These are phyloP conservation scores for Tremellales sp. DNA, from an alignment of 1,284 basidiomycete species.

Conservation along the genomic window DNA sequence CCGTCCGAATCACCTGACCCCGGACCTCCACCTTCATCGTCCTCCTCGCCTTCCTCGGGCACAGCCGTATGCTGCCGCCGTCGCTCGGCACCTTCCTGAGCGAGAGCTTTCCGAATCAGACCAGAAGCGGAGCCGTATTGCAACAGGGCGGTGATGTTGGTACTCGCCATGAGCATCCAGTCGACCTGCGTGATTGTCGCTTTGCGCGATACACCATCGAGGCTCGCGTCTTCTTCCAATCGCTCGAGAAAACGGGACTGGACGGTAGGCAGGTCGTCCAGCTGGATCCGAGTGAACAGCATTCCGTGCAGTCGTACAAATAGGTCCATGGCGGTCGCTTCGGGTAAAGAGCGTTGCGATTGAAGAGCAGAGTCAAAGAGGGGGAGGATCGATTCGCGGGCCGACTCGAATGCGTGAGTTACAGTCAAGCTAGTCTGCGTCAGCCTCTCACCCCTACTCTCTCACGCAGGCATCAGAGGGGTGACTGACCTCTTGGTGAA, in stretches of 20 bases:
- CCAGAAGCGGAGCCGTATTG: conserved; percentile 82
- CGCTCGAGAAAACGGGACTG: conserved; percentile 81
- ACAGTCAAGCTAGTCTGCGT: conserved; percentile 66
- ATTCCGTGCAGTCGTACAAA: conserved; percentile 92
- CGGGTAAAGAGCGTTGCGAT: conserved; percentile 63
- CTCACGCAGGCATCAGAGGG: not conserved
- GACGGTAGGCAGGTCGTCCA: conserved; percentile 81
- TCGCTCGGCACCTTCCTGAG: conserved; percentile 41
- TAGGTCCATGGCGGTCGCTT: conserved; percentile 71
- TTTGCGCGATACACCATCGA: conserved; percentile 55
- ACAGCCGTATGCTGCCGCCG: conserved; percentile 48
- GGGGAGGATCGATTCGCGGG: conserved; percentile 79
- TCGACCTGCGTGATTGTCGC: conserved; percentile 64
- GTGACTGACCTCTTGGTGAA: conserved; percentile 80
- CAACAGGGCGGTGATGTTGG: conserved; percentile 75
- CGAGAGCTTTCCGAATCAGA: conserved; percentile 58
- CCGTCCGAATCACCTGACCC: conserved; percentile 15
- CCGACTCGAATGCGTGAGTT: conserved; percentile 76
- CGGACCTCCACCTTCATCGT: conserved; percentile 48
- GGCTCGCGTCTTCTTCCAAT: conserved; percentile 58
- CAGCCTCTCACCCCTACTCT: not conserved
- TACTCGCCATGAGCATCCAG: conserved; percentile 92
- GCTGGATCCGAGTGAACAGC: conserved; percentile 88
- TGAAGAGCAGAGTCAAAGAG: conserved; percentile 76
- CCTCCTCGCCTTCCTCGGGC: conserved; percentile 28